A percentile compares a stretch with the other conserved stretches of the same genome.
Conservation (phyloP, 148 eudicot species). For the Mesembryanthemum crystallinum region DNA sequence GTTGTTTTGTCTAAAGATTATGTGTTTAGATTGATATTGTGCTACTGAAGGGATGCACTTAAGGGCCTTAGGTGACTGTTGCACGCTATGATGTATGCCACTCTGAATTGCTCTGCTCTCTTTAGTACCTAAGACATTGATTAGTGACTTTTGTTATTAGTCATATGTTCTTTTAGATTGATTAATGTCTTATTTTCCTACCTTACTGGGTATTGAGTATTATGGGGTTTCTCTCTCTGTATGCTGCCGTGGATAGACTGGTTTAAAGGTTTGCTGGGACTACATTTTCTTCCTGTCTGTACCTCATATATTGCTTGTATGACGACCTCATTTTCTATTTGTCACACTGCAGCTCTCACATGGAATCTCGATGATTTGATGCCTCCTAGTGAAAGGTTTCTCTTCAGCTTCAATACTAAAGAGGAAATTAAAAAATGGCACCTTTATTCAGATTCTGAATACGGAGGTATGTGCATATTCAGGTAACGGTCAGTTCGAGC, state of each 20-base stretch:
- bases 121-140: neutral
- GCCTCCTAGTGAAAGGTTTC: constrained; percentile 76
- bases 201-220: neutral
- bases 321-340: neutral
- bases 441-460: constrained; percentile 96
- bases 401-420: constrained; percentile 71
- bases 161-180: neutral
- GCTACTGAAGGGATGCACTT: neutral
- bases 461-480: constrained; percentile 61
- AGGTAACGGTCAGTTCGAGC: constrained; percentile 22
- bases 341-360: constrained; percentile 61
- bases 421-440: constrained; percentile 94
- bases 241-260: neutral
- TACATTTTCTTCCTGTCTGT: neutral
- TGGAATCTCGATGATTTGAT: constrained; percentile 83
- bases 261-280: neutral
- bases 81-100: neutral
- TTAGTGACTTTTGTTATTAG: neutral
- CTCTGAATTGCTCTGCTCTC: neutral
- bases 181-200: neutral
- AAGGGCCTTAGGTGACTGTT: neutral
- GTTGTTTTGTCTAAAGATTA: neutral
- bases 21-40: neutral
- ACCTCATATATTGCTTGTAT: neutral
- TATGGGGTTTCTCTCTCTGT: neutral